Conservation (phyloP, 805 yeast genomes). For the Alloascoidea hylecoeti region DNA sequence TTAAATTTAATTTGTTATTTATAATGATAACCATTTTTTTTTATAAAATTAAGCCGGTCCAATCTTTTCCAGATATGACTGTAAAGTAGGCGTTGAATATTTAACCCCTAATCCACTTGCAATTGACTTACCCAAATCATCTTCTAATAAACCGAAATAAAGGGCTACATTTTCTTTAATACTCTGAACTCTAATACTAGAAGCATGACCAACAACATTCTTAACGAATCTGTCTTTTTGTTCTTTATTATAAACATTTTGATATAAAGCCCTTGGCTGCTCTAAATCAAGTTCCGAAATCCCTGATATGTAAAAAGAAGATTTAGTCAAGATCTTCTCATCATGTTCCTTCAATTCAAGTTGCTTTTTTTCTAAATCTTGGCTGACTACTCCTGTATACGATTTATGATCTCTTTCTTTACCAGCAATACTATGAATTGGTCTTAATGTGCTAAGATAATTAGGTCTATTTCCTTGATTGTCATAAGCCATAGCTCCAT, state of each 20-base stretch:
- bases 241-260: conserved; percentile 21
- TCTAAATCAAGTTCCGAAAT: conserved; percentile 28
- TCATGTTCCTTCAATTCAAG: conserved; percentile 19
- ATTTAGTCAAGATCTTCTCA: conserved; percentile 20
- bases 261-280: conserved; percentile 30
- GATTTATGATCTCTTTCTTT: too few species aligned
- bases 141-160: conserved; percentile 26
- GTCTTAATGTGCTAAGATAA: conserved; percentile 29
- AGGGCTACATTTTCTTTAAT: conserved; percentile 24
- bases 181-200: conserved; percentile 15
- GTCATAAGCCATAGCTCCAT: conserved; percentile 39
- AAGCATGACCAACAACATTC: conserved; percentile 25
- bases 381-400: conserved; percentile 20
- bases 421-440: conserved; percentile 15
- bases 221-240: conserved; percentile 20
- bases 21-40: too few species aligned
- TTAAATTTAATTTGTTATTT: too few species aligned
- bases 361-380: conserved; percentile 14
- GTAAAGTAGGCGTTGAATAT: conserved; percentile 19
- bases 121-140: conserved; percentile 23
- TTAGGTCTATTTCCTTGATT: conserved; percentile 37
- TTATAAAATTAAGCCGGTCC: too few species aligned
- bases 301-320: conserved; percentile 24
- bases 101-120: conserved; percentile 27
- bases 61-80: conserved; percentile 18